These are phyloP conservation scores for Glebionis coronaria DNA, from an alignment of 129 eudicot genomes.

Conservation along the genomic window DNA sequence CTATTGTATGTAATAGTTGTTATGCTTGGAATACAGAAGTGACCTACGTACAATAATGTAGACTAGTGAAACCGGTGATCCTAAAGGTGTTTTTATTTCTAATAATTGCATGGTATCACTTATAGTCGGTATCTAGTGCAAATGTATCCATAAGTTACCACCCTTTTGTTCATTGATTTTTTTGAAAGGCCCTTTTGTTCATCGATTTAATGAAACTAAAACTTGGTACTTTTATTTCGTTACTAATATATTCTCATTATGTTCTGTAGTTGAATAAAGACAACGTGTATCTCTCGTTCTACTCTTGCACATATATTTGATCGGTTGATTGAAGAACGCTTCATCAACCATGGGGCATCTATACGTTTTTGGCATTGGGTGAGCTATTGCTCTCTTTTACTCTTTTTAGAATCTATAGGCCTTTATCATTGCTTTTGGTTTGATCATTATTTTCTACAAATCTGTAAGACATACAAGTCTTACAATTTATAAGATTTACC, in stretches of 20 bases:
- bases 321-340: constrained; percentile 85
- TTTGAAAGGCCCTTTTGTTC: too few species aligned
- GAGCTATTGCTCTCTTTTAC: constrained; percentile 30
- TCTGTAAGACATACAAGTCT: too few species aligned
- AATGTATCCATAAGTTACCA: constrained; percentile 61
- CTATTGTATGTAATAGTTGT: too few species aligned
- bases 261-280: constrained; percentile 43
- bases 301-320: constrained; percentile 94
- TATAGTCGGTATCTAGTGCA: constrained; percentile 68
- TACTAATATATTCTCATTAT: not conserved
- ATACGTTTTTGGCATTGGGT: constrained; percentile 99
- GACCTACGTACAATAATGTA: constrained; percentile 98
- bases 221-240: too few species aligned
- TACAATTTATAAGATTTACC: not conserved
- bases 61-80: constrained; percentile 99
- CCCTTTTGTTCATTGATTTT: not conserved
- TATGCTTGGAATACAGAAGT: too few species aligned
- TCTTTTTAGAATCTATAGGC: too few species aligned
- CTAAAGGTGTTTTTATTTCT: constrained; percentile 91
- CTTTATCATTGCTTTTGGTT: too few species aligned
- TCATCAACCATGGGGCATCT: constrained; percentile 77
- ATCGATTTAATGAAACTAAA: not conserved
- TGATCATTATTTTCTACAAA: too few species aligned
- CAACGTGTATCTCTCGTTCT: constrained; percentile 90
- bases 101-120: constrained; percentile 77